These are phyloP conservation scores for Amylostereum chailletii DNA, from an alignment of 1,284 basidiomycete genomes.

Conservation along the genomic window DNA sequence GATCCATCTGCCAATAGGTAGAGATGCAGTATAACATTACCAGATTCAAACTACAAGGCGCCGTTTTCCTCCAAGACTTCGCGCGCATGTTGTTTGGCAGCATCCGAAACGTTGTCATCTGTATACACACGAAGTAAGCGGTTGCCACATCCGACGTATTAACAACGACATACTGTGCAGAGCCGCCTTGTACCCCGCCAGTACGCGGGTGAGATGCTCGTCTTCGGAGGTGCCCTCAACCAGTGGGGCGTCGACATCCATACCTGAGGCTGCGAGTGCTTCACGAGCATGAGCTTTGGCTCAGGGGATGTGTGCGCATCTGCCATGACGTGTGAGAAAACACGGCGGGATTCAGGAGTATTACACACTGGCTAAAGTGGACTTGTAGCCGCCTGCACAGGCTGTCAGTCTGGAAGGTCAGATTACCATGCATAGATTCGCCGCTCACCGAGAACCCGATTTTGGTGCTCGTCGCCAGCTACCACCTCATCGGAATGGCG, in stretches of 20 bases:
- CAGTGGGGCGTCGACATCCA: conserved; percentile 7
- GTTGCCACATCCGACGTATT: neutral
- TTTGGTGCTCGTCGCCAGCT: conserved; percentile 16
- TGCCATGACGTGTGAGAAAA: conserved; percentile 10
- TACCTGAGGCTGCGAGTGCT: conserved; percentile 24
- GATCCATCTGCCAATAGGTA: no score
- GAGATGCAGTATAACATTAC: no score
- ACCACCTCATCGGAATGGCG: neutral
- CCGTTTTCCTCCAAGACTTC: conserved; percentile 28
- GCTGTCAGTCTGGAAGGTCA: neutral
- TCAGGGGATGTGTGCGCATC: conserved; percentile 32
- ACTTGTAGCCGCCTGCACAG: conserved; percentile 35
- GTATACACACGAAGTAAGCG: neutral
- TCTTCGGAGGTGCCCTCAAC: conserved; percentile 22
- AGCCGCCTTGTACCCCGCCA: conserved; percentile 42
- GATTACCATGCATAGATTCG: neutral
- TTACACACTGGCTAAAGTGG: conserved; percentile 36
- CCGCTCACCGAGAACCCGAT: conserved; percentile 23
- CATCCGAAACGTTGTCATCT: conserved; percentile 30
- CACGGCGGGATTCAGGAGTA: neutral
- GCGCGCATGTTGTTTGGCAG: conserved; percentile 35
- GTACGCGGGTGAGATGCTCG: conserved; percentile 30
- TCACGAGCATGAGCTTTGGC: conserved; percentile 37
- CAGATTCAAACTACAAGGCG: neutral
- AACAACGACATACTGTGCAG: conserved; percentile 28